These are phyloP conservation scores for Podospora anserina DNA, from an alignment of 495 filamentous ascomycete genomes.

Conservation along the genomic window DNA sequence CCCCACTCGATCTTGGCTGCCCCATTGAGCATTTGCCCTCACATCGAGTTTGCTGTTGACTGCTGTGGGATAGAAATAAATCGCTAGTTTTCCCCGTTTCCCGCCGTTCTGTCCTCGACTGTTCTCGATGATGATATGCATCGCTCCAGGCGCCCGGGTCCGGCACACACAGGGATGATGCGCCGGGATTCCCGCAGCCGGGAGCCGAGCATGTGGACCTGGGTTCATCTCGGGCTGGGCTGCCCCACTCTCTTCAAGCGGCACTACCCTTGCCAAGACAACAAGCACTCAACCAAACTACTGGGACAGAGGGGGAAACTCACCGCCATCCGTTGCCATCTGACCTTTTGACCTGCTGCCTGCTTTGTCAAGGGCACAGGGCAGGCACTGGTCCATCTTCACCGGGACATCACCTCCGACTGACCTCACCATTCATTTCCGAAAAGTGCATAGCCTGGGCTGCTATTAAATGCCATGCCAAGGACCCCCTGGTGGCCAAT, in stretches of 20 bases:
- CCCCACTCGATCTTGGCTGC: too few species aligned
- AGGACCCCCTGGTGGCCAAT: neutral
- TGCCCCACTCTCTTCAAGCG: constrained; percentile 2
- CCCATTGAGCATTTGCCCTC: too few species aligned
- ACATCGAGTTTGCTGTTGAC: too few species aligned
- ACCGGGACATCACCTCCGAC: neutral
- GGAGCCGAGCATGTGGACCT: too few species aligned
- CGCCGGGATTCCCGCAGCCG: too few species aligned
- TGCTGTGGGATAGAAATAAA: too few species aligned
- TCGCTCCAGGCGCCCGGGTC: too few species aligned
- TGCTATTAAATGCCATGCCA: neutral
- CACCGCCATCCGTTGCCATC: neutral
- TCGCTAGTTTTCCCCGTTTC: too few species aligned
- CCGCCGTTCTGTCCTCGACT: too few species aligned
- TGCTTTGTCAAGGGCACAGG: neutral
- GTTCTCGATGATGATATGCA: too few species aligned
- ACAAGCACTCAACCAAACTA: constrained; percentile 24
- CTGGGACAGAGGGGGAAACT: constrained; percentile 17
- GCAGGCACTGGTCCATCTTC: too few species aligned
- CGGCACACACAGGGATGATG: too few species aligned
- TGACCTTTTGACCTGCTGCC: neutral
- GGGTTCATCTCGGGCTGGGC: neutral
- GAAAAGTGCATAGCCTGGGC: neutral
- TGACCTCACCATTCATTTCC: neutral
- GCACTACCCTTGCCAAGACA: constrained; percentile 20